Conservation (phyloP, 495 filamentous ascomycete species). For the Penicillium turbatum region DNA sequence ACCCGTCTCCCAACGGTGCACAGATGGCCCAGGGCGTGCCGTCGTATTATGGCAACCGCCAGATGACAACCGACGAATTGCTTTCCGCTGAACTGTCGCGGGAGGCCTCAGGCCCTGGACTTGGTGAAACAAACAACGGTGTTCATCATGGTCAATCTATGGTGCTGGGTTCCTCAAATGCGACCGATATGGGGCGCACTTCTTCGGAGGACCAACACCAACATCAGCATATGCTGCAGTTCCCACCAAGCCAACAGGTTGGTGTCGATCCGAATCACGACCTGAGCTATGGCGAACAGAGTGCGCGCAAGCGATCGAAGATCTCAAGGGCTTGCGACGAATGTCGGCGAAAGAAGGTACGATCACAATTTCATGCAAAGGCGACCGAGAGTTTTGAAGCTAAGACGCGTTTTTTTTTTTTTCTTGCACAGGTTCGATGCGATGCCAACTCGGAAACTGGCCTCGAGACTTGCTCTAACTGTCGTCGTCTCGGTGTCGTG, state of each 20-base stretch:
- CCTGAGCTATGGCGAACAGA: conserved; percentile 54
- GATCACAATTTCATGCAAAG: conserved; percentile 9
- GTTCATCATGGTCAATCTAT: conserved; percentile 41
- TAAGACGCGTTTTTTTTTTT: conserved; percentile 18
- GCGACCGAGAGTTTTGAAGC: conserved; percentile 9
- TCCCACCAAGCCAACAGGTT: conserved; percentile 46
- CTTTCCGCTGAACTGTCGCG: conserved; percentile 45
- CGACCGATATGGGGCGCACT: conserved; percentile 38
- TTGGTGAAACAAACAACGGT: conserved; percentile 41
- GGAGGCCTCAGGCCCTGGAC: conserved; percentile 39
- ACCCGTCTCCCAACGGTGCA: conserved; percentile 47
- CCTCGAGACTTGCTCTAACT: conserved; percentile 80
- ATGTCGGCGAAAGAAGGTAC: conserved; percentile 86
- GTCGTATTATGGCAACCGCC: conserved; percentile 45
- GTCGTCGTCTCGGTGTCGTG: conserved; percentile 66
- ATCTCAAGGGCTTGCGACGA: conserved; percentile 94
- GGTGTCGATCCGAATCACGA: conserved; percentile 51
- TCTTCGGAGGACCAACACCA: conserved; percentile 42
- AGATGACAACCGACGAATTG: conserved; percentile 46
- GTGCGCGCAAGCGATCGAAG: conserved; percentile 80
- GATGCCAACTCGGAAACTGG: conserved; percentile 78
- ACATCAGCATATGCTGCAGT: conserved; percentile 47
- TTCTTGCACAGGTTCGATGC: conserved; percentile 65
- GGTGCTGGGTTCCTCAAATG: conserved; percentile 41
- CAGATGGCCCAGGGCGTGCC: conserved; percentile 47